A percentile compares a stretch with the other conserved stretches of the same genome.
Conservation (phyloP, 2,329 filamentous ascomycete genomes). For the Pestalotiopsis sp. region DNA sequence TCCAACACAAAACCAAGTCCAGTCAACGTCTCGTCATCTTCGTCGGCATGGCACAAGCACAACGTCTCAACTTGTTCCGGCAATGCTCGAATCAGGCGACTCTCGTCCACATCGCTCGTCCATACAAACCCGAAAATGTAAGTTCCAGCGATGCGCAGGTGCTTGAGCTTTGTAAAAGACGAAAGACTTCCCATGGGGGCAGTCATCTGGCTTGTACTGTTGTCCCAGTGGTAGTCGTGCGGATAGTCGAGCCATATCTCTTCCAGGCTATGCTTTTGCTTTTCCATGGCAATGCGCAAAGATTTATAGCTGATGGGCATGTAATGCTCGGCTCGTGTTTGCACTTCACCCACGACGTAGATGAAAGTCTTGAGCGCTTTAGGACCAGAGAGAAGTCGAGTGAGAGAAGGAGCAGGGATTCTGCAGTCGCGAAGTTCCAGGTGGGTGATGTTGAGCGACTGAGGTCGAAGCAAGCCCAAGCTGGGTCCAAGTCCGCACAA, state of each 20-base stretch:
- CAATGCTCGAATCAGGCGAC: slow-evolving; percentile 8
- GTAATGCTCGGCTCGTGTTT: slow-evolving; percentile 11
- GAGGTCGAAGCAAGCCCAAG: background rate
- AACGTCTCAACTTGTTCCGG: slow-evolving; percentile 12
- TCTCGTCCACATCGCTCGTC: slow-evolving; percentile 8
- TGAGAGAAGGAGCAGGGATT: slow-evolving; percentile 8
- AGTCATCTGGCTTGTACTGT: slow-evolving; percentile 9
- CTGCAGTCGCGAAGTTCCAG: slow-evolving; percentile 15
- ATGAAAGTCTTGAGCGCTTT: slow-evolving; percentile 13
- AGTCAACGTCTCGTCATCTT: slow-evolving; percentile 14
- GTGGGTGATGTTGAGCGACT: slow-evolving; percentile 8
- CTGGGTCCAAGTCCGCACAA: background rate
- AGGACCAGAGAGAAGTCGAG: background rate
- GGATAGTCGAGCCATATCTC: slow-evolving; percentile 16
- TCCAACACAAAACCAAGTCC: slow-evolving; percentile 3
- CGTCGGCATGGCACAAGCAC: slow-evolving; percentile 11
- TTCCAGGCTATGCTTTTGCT: slow-evolving; percentile 14
- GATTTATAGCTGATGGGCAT: slow-evolving; percentile 14
- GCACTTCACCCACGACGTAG: slow-evolving; percentile 15
- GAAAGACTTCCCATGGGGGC: slow-evolving; percentile 12
- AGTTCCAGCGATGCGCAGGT: slow-evolving; percentile 14
- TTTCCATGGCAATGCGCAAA: slow-evolving; percentile 5
- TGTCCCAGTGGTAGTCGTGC: slow-evolving; percentile 13
- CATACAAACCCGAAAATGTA: slow-evolving; percentile 16
- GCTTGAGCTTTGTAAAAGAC: slow-evolving; percentile 11